Conservation (phyloP, 225 moss, liverwort and hornwort species). For the Asterella californica region DNA sequence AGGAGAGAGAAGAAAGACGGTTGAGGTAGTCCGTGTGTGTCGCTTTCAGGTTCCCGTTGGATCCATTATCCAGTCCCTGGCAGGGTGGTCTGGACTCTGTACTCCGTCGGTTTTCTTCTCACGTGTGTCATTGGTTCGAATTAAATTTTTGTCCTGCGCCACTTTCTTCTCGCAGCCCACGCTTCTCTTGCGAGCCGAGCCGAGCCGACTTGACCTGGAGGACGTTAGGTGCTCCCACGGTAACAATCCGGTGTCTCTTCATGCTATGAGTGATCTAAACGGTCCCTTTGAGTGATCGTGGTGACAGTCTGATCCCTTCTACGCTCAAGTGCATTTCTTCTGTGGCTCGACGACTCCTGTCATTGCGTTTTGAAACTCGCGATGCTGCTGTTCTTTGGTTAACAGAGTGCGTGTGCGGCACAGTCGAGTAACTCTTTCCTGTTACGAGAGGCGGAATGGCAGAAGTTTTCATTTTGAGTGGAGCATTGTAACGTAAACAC, state of each 20-base stretch:
- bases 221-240: not conserved
- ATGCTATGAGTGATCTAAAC: not conserved
- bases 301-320: not conserved
- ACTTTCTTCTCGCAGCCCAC: constrained; percentile 5
- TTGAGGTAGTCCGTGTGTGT: not conserved
- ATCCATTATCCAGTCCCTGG: constrained; percentile 5
- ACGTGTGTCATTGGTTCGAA: constrained; percentile 14
- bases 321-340: not conserved
- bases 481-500: not conserved
- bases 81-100: not conserved
- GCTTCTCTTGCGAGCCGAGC: constrained; percentile 11
- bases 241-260: not conserved
- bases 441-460: not conserved
- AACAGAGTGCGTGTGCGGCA: not conserved
- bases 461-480: not conserved
- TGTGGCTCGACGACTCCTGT: not conserved
- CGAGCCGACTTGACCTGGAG: not conserved
- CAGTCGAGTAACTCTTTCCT: not conserved
- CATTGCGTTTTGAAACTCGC: not conserved
- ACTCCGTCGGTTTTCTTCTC: constrained; percentile 8
- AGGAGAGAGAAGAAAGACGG: not conserved
- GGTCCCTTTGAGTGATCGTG: not conserved
- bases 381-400: not conserved
- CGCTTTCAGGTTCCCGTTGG: constrained; percentile 13
- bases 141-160: not conserved